Conservation (phyloP, 2,329 filamentous ascomycete species). For the Arthrobotrys iridis region DNA sequence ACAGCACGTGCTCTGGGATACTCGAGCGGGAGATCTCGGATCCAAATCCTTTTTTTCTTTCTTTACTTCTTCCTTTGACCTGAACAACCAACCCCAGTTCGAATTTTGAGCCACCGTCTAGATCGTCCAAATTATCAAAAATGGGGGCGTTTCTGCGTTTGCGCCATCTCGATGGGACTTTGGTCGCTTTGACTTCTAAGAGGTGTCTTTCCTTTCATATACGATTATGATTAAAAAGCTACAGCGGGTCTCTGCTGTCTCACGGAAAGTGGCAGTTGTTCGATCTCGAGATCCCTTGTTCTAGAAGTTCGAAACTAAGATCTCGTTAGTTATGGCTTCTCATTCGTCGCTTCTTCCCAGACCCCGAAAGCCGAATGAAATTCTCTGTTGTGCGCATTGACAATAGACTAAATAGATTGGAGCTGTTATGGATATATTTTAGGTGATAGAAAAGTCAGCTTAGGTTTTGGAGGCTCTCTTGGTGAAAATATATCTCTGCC, state of each 20-base stretch:
- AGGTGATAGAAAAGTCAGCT: conserved; percentile 10
- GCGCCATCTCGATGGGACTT: conserved; percentile 15
- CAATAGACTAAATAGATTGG: neutral
- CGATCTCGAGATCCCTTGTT: conserved; percentile 28
- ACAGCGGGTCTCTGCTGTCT: conserved; percentile 4
- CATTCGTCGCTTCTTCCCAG: conserved; percentile 19
- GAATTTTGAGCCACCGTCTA: neutral
- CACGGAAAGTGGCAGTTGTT: conserved; percentile 10
- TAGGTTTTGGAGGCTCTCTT: conserved; percentile 9
- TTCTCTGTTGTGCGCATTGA: conserved; percentile 15
- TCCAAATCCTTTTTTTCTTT: conserved; percentile 7
- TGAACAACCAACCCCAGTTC: neutral
- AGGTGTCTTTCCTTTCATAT: conserved; percentile 4
- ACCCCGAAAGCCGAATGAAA: neutral
- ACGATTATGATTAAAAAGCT: conserved; percentile 21
- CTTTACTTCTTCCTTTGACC: too few relatives aligned
- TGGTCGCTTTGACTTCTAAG: conserved; percentile 11
- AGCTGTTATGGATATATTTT: conserved; percentile 22
- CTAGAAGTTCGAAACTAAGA: conserved; percentile 24
- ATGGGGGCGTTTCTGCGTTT: conserved; percentile 9
- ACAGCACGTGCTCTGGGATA: conserved; percentile 5
- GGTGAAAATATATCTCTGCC: conserved; percentile 24
- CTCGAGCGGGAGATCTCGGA: conserved; percentile 43
- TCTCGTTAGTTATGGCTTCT: conserved; percentile 29
- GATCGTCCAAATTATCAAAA: neutral